Evolutionary conservation across 78 protist species (phyloP).

Genomic region (Pigoraptor vietnamica): DNA sequence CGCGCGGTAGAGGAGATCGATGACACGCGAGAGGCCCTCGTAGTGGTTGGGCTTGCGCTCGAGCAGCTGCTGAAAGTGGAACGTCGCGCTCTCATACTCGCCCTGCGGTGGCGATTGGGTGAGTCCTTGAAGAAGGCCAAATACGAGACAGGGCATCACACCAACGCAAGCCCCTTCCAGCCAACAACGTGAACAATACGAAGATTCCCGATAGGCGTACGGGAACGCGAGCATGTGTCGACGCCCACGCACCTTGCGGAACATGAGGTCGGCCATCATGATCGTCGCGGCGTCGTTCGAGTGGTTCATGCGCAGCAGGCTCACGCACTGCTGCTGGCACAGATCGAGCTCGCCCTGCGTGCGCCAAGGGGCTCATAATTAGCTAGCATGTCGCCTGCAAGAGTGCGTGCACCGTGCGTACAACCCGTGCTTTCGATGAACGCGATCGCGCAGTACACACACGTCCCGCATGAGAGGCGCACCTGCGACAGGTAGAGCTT

Average conservation of each 20-base stretch:
- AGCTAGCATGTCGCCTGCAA: too few species aligned
- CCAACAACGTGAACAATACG: not conserved
- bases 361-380: too few species aligned
- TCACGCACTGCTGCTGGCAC: slow-evolving; percentile 30
- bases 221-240: too few species aligned
- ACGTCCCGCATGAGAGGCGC: not conserved
- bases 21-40: slow-evolving; percentile 38
- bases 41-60: slow-evolving; percentile 44
- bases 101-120: not conserved
- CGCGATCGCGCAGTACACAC: not conserved
- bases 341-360: slow-evolving; percentile 15
- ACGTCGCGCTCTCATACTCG: not conserved
- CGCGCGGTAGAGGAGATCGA: slow-evolving; percentile 55
- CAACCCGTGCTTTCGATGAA: too few species aligned
- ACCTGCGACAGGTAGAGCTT: slow-evolving; percentile 13
- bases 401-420: too few species aligned
- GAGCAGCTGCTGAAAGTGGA: slow-evolving; percentile 31
- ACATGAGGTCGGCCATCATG: slow-evolving; percentile 67
- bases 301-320: slow-evolving; percentile 40
- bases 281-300: slow-evolving; percentile 52
- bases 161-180: not conserved
- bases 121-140: not conserved
- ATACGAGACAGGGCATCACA: not conserved
- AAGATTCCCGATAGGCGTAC: not conserved
- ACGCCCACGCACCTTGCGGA: not conserved